Percentiles rank a stretch among this genome's conserved stretches.
Conservation (phyloP, 1,284 basidiomycete species). For the Abortiporus biennis region DNA sequence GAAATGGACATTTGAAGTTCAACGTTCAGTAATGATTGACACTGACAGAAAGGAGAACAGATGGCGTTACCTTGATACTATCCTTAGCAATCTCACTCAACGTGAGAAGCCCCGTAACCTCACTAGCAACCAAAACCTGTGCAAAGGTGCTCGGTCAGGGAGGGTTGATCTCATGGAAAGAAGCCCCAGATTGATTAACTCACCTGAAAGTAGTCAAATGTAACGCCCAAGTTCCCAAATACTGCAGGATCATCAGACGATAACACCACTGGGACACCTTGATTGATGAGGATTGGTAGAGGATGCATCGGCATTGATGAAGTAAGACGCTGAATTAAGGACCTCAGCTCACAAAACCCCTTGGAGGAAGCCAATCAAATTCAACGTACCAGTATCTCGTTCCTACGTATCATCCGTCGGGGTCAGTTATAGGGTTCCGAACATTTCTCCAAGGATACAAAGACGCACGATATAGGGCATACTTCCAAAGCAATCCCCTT, state of each 20-base stretch:
- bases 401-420: conserved; percentile 36
- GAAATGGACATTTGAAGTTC: conserved; percentile 5
- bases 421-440: conserved; percentile 1
- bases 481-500: conserved; percentile 62
- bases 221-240: conserved; percentile 74
- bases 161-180: not conserved
- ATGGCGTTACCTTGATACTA: conserved; percentile 57
- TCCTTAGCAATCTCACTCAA: conserved; percentile 56
- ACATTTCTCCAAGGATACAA: conserved; percentile 4
- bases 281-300: conserved; percentile 58
- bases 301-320: conserved; percentile 75
- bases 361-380: too few relatives aligned
- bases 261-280: conserved; percentile 64
- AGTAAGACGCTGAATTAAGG: conserved; percentile 45
- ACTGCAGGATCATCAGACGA: conserved; percentile 70
- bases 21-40: conserved; percentile 1
- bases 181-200: not conserved
- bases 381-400: conserved; percentile 55
- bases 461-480: conserved; percentile 63
- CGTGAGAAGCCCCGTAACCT: conserved; percentile 55
- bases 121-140: conserved; percentile 60
- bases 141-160: too few relatives aligned
- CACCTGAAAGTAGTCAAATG: conserved; percentile 69
- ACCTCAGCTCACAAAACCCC: too few relatives aligned
- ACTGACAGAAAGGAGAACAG: too few relatives aligned